Percentiles rank a stretch among this genome's conserved stretches.
These are phyloP conservation scores for Anthostomella pinea DNA, from an alignment of 2,329 filamentous ascomycete species.

Conservation along the genomic window DNA sequence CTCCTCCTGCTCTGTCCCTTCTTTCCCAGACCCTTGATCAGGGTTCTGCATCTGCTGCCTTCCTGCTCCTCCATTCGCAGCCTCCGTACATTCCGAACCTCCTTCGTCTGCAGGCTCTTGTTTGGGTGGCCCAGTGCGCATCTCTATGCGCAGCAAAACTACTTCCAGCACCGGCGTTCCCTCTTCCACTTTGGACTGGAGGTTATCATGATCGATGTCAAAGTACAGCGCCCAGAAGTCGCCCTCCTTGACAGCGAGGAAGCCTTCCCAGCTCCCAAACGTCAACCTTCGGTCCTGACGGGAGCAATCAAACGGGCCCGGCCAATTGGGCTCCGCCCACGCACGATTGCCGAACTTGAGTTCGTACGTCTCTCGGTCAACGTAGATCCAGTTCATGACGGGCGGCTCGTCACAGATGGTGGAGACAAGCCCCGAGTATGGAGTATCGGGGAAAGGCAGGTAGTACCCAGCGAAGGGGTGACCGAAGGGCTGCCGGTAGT, in stretches of 20 bases:
- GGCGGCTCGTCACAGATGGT: slow-evolving; percentile 47
- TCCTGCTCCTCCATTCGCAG: no score
- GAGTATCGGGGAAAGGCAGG: slow-evolving; percentile 50
- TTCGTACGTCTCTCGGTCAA: slow-evolving; percentile 42
- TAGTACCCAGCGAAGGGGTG: slow-evolving; percentile 57
- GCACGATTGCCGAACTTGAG: slow-evolving; percentile 43
- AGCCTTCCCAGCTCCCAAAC: slow-evolving; percentile 48
- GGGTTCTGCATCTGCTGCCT: no score
- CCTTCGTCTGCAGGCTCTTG: slow-evolving; percentile 5
- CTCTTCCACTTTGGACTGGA: slow-evolving; percentile 41
- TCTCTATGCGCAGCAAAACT: slow-evolving; percentile 51
- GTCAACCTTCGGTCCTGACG: slow-evolving; percentile 48
- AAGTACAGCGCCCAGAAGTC: slow-evolving; percentile 47
- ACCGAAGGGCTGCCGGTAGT: slow-evolving; percentile 33
- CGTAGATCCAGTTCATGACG: slow-evolving; percentile 49
- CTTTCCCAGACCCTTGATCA: no score
- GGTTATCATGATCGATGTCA: slow-evolving; percentile 42
- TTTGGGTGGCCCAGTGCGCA: slow-evolving; percentile 25
- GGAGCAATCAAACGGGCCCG: slow-evolving; percentile 48
- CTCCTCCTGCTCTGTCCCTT: background rate
- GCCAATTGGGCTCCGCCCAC: slow-evolving; percentile 40
- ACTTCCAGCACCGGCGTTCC: slow-evolving; percentile 51
- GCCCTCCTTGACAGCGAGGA: slow-evolving; percentile 45
- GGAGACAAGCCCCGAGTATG: slow-evolving; percentile 43
- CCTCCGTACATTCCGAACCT: slow-evolving; percentile 6